These are phyloP conservation scores for Pseudogymnoascus sp. DNA, from an alignment of 2,329 filamentous ascomycete genomes.

Conservation along the genomic window DNA sequence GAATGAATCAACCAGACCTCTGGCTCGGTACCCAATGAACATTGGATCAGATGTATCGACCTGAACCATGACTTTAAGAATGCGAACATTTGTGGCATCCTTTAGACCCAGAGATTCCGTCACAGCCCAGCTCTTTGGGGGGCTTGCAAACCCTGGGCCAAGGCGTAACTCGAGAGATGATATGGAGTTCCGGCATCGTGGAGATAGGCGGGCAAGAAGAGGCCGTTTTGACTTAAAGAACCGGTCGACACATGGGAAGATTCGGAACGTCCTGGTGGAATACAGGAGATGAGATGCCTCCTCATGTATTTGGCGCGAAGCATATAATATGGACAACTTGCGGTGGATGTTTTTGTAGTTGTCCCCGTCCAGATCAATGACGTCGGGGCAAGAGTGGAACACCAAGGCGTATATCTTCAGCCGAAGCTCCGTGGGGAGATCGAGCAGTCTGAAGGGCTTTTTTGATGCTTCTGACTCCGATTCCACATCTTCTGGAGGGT, in stretches of 20 bases:
- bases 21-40: constrained; percentile 56
- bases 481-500: background rate
- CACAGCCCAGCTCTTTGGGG: constrained; percentile 63
- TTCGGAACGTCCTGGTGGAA: constrained; percentile 50
- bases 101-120: constrained; percentile 53
- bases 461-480: constrained; percentile 10
- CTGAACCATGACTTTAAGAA: constrained; percentile 61
- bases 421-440: constrained; percentile 61
- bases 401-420: constrained; percentile 59
- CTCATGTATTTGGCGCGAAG: constrained; percentile 50
- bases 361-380: constrained; percentile 58
- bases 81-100: constrained; percentile 51
- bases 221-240: constrained; percentile 69
- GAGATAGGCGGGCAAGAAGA: constrained; percentile 56
- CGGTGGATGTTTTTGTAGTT: constrained; percentile 56
- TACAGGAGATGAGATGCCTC: constrained; percentile 62
- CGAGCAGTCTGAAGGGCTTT: constrained; percentile 54
- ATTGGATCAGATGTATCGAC: constrained; percentile 60
- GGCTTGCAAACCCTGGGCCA: constrained; percentile 63
- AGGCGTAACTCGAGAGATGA: constrained; percentile 61
- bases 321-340: constrained; percentile 51
- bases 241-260: constrained; percentile 58
- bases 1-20: constrained; percentile 49
- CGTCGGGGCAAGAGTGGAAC: constrained; percentile 44
- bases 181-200: constrained; percentile 50